phyloP scores from a whole-genome alignment of 352 stramenopile species.

The Globisporangium paroecandrum region DNA sequence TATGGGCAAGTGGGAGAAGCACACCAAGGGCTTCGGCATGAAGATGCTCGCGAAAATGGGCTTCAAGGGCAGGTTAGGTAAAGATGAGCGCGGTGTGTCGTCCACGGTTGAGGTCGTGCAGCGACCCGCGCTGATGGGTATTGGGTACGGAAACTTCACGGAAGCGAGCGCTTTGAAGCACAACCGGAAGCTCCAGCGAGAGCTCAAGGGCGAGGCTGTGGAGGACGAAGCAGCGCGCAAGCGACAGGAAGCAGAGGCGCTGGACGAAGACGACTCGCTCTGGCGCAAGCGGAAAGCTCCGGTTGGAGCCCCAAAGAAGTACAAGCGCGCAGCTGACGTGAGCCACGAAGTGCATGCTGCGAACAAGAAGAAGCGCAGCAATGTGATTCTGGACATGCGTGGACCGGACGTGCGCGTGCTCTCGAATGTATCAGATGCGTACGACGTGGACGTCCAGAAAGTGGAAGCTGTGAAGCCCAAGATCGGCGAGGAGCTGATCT shows the following conservation, averaged over 20 bases:
- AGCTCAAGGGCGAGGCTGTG: slow-evolving; percentile 80
- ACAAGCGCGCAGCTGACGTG: slow-evolving; percentile 69
- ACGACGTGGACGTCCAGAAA: slow-evolving; percentile 43
- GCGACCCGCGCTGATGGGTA: slow-evolving; percentile 88
- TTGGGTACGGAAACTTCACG: slow-evolving; percentile 93
- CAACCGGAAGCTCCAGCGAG: slow-evolving; percentile 90
- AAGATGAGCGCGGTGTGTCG: slow-evolving; percentile 91
- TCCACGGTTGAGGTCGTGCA: slow-evolving; percentile 92
- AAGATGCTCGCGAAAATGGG: slow-evolving; percentile 97
- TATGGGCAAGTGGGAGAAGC: slow-evolving; percentile 87
- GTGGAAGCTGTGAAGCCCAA: slow-evolving; percentile 57
- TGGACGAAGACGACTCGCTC: slow-evolving; percentile 68
- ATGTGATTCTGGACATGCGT: slow-evolving; percentile 88
- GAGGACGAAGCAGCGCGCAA: slow-evolving; percentile 32
- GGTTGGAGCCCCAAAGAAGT: slow-evolving; percentile 24
- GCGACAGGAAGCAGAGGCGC: slow-evolving; percentile 22
- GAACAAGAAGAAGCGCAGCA: slow-evolving; percentile 47
- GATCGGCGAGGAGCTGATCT: slow-evolving; percentile 89
- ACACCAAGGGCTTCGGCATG: slow-evolving; percentile 95
- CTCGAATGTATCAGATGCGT: slow-evolving; percentile 58
- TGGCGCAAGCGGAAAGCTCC: slow-evolving; percentile 77
- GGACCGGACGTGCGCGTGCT: slow-evolving; percentile 79
- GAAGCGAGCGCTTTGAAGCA: slow-evolving; percentile 90
- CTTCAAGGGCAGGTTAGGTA: slow-evolving; percentile 92
- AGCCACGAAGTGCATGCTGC: slow-evolving; percentile 36